Conservation (phyloP, 257 asterid species). For the Fraxinus americana region DNA sequence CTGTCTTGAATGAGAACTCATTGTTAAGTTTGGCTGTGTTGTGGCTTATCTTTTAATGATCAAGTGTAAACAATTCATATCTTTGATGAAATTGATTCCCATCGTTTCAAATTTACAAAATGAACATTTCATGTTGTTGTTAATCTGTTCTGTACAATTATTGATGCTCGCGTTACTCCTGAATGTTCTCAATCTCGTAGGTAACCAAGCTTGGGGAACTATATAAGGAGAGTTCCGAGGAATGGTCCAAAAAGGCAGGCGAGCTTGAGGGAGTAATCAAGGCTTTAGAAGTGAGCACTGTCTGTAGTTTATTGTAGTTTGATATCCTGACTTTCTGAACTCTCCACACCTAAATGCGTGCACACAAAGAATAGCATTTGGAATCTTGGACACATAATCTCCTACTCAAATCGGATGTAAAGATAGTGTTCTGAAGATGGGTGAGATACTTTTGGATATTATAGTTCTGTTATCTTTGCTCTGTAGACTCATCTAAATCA, state of each 20-base stretch:
- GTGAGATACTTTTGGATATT: conserved; percentile 18
- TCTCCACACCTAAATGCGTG: background rate
- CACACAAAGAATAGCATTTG: background rate
- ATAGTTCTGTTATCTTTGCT: conserved; percentile 17
- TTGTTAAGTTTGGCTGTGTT: background rate
- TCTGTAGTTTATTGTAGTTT: conserved; percentile 16
- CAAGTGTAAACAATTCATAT: background rate
- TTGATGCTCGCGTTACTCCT: conserved; percentile 14
- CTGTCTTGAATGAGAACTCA: background rate
- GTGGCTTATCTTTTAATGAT: background rate
- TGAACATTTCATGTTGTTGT: background rate
- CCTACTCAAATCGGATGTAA: background rate
- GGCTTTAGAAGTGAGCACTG: conserved; percentile 78
- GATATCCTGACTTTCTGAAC: conserved; percentile 1
- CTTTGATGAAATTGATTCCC: background rate
- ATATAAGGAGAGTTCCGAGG: conserved; percentile 89
- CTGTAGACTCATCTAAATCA: conserved; percentile 75
- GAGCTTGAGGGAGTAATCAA: conserved; percentile 96
- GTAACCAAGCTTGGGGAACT: conserved; percentile 76
- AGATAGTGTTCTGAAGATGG: conserved; percentile 10
- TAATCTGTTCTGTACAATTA: conserved; percentile 6
- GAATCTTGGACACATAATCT: background rate
- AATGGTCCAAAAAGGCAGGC: conserved; percentile 96
- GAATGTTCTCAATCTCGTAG: conserved; percentile 24
- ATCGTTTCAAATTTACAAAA: background rate